phyloP scores from a whole-genome alignment of 768 basidiomycete species.

The Auriscalpium microsporum region DNA sequence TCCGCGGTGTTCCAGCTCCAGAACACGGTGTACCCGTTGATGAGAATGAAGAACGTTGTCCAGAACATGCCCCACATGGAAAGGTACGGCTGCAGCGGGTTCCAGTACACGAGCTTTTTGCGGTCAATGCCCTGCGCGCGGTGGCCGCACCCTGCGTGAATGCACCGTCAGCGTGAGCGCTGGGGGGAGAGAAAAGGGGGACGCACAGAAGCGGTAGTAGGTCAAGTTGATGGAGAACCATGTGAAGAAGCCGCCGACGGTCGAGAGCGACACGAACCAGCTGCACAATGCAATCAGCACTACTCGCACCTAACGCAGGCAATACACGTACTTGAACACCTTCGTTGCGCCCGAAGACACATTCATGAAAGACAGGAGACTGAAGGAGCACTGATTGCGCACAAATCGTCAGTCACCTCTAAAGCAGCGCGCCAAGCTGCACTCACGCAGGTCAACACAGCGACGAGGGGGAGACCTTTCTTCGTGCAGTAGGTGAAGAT shows the following conservation, averaged over 20 bases:
- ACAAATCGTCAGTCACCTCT: background rate
- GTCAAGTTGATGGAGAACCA: slow-evolving; percentile 67
- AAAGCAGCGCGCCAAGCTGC: background rate
- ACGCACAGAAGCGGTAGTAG: slow-evolving; percentile 63
- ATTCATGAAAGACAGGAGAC: slow-evolving; percentile 55
- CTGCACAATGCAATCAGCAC: slow-evolving; percentile 18
- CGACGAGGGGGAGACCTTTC: slow-evolving; percentile 40
- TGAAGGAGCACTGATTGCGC: slow-evolving; percentile 29
- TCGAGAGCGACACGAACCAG: slow-evolving; percentile 65
- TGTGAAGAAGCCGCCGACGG: slow-evolving; percentile 59
- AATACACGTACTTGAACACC: slow-evolving; percentile 40
- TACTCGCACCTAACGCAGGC: background rate
- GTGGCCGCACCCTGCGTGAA: slow-evolving; percentile 45
- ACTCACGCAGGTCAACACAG: slow-evolving; percentile 24
- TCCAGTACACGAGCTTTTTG: slow-evolving; percentile 53
- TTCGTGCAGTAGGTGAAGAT: slow-evolving; percentile 41
- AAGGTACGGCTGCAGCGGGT: slow-evolving; percentile 54
- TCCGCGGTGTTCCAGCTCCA: slow-evolving; percentile 47
- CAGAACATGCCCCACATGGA: slow-evolving; percentile 66
- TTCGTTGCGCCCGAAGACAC: slow-evolving; percentile 45
- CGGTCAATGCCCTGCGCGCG: slow-evolving; percentile 58
- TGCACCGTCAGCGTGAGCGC: slow-evolving; percentile 1
- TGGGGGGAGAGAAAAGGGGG: background rate
- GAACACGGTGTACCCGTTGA: slow-evolving; percentile 53
- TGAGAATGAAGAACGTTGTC: slow-evolving; percentile 50